These are phyloP conservation scores for Penicillium verhagenii DNA, from an alignment of 495 filamentous ascomycete genomes.

Conservation along the genomic window DNA sequence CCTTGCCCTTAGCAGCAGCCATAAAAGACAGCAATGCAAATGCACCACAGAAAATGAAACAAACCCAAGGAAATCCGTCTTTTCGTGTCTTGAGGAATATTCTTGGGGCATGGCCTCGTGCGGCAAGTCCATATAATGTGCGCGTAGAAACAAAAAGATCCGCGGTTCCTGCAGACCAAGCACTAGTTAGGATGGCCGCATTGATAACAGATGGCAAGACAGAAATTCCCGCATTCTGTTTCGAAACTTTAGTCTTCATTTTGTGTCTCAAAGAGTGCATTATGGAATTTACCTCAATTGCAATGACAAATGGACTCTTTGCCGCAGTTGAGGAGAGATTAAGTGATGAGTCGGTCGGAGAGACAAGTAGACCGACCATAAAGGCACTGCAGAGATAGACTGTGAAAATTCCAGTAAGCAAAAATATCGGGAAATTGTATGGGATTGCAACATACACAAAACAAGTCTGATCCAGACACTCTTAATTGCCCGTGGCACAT, in stretches of 20 bases:
- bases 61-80: constrained; percentile 35
- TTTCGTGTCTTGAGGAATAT: constrained; percentile 35
- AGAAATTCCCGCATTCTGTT: constrained; percentile 22
- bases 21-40: constrained; percentile 26
- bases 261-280: no score
- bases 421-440: background rate
- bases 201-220: constrained; percentile 63
- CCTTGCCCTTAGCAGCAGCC: constrained; percentile 20
- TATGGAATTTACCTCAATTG: constrained; percentile 10
- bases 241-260: background rate
- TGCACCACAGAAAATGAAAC: constrained; percentile 17
- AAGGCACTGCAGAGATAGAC: constrained; percentile 58
- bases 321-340: constrained; percentile 50
- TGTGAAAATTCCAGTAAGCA: constrained; percentile 12
- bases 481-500: constrained; percentile 22
- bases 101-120: constrained; percentile 32
- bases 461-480: constrained; percentile 23
- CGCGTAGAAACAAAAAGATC: constrained; percentile 54
- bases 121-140: constrained; percentile 42
- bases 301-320: constrained; percentile 36
- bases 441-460: constrained; percentile 8
- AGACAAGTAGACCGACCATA: constrained; percentile 44
- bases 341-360: constrained; percentile 51
- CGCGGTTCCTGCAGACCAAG: constrained; percentile 59
- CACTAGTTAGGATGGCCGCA: constrained; percentile 66